phyloP scores from a whole-genome alignment of 2,329 filamentous ascomycete genomes.

The Hymenoscyphus linearis region DNA sequence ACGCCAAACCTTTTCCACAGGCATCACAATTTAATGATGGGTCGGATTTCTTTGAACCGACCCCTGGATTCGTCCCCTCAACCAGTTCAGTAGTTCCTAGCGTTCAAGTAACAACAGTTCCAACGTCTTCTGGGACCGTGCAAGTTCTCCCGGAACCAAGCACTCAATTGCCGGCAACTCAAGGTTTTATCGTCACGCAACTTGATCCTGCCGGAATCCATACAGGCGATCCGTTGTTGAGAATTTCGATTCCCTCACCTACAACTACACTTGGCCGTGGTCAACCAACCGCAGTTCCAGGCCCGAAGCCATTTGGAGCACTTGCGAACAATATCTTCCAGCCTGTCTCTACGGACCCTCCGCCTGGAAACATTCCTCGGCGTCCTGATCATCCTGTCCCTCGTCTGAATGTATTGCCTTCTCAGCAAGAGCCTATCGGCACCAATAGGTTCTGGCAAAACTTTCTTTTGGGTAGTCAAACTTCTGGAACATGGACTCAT shows the following conservation, averaged over 20 bases:
- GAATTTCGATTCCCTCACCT: slow-evolving; percentile 20
- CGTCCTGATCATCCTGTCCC: slow-evolving; percentile 54
- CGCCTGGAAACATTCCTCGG: slow-evolving; percentile 42
- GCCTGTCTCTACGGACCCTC: slow-evolving; percentile 49
- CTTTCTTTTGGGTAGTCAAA: slow-evolving; percentile 71
- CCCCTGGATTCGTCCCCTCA: background rate
- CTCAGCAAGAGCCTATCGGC: slow-evolving; percentile 44
- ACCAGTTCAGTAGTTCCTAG: slow-evolving; percentile 14
- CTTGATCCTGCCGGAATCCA: slow-evolving; percentile 26
- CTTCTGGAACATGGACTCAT: slow-evolving; percentile 64
- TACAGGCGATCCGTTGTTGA: slow-evolving; percentile 19
- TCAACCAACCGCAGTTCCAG: slow-evolving; percentile 2
- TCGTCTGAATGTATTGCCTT: slow-evolving; percentile 42
- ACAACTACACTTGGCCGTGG: slow-evolving; percentile 8
- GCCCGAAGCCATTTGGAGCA: background rate
- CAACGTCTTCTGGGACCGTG: slow-evolving; percentile 29
- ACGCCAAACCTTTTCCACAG: slow-evolving; percentile 9
- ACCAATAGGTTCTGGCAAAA: slow-evolving; percentile 84
- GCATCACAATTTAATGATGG: background rate
- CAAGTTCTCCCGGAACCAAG: slow-evolving; percentile 33
- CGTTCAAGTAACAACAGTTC: slow-evolving; percentile 32
- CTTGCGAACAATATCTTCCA: slow-evolving; percentile 47
- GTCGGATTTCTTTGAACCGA: background rate
- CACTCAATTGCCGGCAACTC: slow-evolving; percentile 30
- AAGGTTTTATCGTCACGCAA: slow-evolving; percentile 33